phyloP scores from a whole-genome alignment of 2,329 filamentous ascomycete genomes.

The Ampelomyces quisqualis region DNA sequence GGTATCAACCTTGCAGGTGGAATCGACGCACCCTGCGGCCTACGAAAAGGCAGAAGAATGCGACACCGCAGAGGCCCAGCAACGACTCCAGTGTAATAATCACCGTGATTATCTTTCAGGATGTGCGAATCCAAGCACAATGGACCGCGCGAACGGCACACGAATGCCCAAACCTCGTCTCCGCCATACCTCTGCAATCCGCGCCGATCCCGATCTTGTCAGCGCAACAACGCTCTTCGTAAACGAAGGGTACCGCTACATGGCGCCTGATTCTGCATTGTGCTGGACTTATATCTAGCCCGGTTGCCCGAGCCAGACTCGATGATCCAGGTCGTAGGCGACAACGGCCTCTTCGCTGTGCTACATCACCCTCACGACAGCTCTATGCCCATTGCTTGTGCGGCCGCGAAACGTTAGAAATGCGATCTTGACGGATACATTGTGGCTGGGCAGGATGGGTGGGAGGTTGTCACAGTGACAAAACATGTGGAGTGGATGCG shows the following conservation, averaged over 20 bases:
- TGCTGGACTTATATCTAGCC: conserved; percentile 5
- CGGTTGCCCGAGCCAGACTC: conserved; percentile 1
- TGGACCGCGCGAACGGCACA: too few species aligned
- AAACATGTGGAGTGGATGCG: conserved; percentile 7
- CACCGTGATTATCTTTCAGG: too few species aligned
- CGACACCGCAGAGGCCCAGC: too few species aligned
- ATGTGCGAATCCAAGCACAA: too few species aligned
- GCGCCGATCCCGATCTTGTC: conserved; percentile 2
- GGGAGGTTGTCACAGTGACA: conserved; percentile 13
- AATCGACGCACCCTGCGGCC: too few species aligned
- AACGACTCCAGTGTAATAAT: too few species aligned
- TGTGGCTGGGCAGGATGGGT: conserved; percentile 3
- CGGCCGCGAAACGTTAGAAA: conserved; percentile 5
- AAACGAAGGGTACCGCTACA: conserved; percentile 10
- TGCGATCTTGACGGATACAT: conserved; percentile 3
- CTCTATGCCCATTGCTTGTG: conserved; percentile 7
- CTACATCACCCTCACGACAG: conserved; percentile 1
- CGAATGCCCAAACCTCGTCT: too few species aligned
- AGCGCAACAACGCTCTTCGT: conserved; percentile 5
- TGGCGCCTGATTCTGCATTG: conserved; percentile 1
- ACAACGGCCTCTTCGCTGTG: conserved; percentile 7
- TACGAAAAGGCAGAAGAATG: too few species aligned
- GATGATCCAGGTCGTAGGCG: conserved; percentile 2
- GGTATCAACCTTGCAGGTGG: too few species aligned
- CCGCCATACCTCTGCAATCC: conserved; percentile 3